A percentile compares a stretch with the other conserved stretches of the same genome.
These are phyloP conservation scores for Panicum hallii DNA, from an alignment of 202 grass and related monocot species.

Conservation along the genomic window DNA sequence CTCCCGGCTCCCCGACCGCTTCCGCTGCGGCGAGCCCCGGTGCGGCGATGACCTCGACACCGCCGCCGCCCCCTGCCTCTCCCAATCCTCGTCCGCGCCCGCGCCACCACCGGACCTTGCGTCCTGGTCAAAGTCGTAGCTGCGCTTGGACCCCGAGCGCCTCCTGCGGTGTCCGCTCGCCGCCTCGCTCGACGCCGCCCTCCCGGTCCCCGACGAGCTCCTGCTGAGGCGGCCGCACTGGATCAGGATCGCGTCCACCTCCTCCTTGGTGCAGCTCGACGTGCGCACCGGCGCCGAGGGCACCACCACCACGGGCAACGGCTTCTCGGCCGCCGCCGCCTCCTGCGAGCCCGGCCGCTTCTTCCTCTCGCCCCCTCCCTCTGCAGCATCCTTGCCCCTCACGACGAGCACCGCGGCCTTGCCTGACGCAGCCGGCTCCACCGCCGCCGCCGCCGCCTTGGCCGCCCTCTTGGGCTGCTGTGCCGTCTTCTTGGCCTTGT, in stretches of 20 bases:
- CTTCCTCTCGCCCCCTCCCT: conserved; percentile 32
- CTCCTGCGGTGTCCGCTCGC: conserved; percentile 52
- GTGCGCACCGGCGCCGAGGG: conserved; percentile 61
- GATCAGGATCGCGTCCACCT: conserved; percentile 91
- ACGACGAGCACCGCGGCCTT: conserved; percentile 59
- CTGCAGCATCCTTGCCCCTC: conserved; percentile 6
- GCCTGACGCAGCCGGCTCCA: background rate
- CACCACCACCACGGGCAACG: conserved; percentile 39
- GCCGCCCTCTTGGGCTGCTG: conserved; percentile 21
- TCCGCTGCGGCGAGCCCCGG: conserved; percentile 70
- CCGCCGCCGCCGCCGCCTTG: conserved; percentile 2
- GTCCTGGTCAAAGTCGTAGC: conserved; percentile 87
- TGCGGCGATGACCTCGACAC: conserved; percentile 72
- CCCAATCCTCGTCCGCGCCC: conserved; percentile 47
- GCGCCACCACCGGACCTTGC: conserved; percentile 22
- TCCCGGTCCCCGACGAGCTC: conserved; percentile 79
- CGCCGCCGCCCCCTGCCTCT: conserved; percentile 28
- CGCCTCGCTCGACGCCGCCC: conserved; percentile 43
- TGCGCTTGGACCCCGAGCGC: conserved; percentile 83
- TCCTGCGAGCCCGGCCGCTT: conserved; percentile 2
- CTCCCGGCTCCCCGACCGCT: conserved; percentile 79
- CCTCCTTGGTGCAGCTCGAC: conserved; percentile 94
- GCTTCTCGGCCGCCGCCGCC: conserved; percentile 2
- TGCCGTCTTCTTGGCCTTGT: conserved; percentile 41
- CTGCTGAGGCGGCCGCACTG: conserved; percentile 89